Base-by-base conservation (phyloP, 1,284 basidiomycete genomes). In the Heterobasidion irregulare region DNA sequence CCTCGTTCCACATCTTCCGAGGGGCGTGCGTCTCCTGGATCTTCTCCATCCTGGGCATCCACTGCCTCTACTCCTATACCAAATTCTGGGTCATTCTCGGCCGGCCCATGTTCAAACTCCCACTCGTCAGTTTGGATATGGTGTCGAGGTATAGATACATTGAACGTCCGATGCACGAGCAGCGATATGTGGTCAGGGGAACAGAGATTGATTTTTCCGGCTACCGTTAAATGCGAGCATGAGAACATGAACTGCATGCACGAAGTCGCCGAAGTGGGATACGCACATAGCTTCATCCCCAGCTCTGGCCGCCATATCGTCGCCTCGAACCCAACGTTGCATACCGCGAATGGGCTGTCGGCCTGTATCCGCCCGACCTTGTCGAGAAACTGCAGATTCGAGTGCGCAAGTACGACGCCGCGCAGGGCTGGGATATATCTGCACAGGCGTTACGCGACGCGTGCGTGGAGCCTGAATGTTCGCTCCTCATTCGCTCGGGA, bases 181-280 rank as follows among this genome's bases (percentile, higher is more conserved):
- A 99, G 76, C 0, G 94, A 94, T 54, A 99, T 79, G 65, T 98
- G 96, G 58, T 96, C 94, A 0, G 96, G 94, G 1, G 94, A 97
- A 57, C 84, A 94, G 19, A 98, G 77, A 59, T 86, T 95, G 58
- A 98, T 83, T 57, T 83, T 88, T 6, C 94, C 96, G 56, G 81
- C 93, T 95, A 58, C 43, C n/a, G 4, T 41, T 10, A 5, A 15
- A 43, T 43, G 33, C 47, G 49, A 46, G 38, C 26, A 56, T 38
- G 44, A 48, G 26, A 26, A 26, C 8, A 41, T 41, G 1, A 41
- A 15, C 36, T 38, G 33, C 47, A 48, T 50, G 38, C 26, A 56
- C 36, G 45, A 48, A 13, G 43, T 52, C 52, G 43, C 52, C 8
- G 34, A 41, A 8, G 18, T 19, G 45, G 38, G 35, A 4, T 35